Evolutionary conservation across 345 rosid genomes (phyloP), one percentile per base, ranked within the genome.

Genomic region (Carallia brachiata): DNA sequence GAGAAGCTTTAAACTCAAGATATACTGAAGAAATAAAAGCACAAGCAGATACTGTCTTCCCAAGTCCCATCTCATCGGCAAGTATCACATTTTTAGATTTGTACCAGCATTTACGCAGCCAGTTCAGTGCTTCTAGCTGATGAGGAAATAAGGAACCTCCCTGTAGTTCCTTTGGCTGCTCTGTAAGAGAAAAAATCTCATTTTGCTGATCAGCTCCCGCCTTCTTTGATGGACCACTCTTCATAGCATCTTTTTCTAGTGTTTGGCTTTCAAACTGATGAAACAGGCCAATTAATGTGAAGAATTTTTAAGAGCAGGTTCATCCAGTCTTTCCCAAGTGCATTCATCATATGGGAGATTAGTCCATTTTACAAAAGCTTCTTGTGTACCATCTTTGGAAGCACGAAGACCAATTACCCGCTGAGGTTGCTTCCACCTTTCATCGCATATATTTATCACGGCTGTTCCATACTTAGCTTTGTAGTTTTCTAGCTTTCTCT

Each of bases 41-140:
- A 72, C 85, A 78, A 59, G 99, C 99, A 59, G 99, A 96, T 65
- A 96, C 90, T 52, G 99, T 92, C 84, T 96, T 96, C 27, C 98
- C 99, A 39, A 96, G 95, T 65, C 99, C 99, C 99, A 96, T 96
- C 75, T 96, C 99, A 86, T 96, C 99, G 68, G 99, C 99, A 64
- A 96, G 96, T 71, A 96, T 92, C 71, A 96, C 99, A 78, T 96
- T 96, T 79, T 92, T 96, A 54, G 95, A 91, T 80, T 70, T 92
- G 73, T 86, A 82, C 99, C 99, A 92, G 82, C 99, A 92, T 78
- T 82, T 92, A 55, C 99, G 96, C 86, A 96, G 75, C 99, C 99
- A 96, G 80, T 96, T 96, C 75, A 96, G 81, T 59, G 99, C 99
- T 83, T 96, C 99, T 68, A 96, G 99, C 80, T 96, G 99, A 81